A percentile compares a stretch with the other conserved stretches of the same genome.
Evolutionary conservation across 768 basidiomycete genomes (phyloP).

Genomic region (Antrodiella citrinella): DNA sequence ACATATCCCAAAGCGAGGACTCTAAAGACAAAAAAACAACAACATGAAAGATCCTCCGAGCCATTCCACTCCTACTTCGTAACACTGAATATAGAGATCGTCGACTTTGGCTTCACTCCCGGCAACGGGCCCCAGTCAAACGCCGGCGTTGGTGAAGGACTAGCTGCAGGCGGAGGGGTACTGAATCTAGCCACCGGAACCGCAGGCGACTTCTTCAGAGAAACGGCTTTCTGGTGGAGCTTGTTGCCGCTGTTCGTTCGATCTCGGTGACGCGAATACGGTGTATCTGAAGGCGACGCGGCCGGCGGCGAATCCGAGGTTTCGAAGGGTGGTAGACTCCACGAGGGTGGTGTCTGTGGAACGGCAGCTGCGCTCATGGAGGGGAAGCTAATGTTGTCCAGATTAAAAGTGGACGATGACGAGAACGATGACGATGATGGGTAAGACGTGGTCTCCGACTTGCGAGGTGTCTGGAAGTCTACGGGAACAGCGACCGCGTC

Average conservation of each 20-base stretch:
- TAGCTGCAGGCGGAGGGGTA: not conserved
- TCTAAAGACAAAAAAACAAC: not conserved
- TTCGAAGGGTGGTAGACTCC: slow-evolving; percentile 5
- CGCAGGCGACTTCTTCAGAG: slow-evolving; percentile 20
- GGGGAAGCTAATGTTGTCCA: not conserved
- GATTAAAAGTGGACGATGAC: not conserved
- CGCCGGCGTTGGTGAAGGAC: slow-evolving; percentile 17
- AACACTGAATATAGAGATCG: not conserved
- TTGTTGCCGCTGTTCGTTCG: slow-evolving; percentile 14
- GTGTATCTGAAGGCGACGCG: slow-evolving; percentile 6
- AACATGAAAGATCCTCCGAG: not conserved
- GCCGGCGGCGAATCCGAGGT: not conserved
- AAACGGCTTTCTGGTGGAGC: slow-evolving; percentile 28
- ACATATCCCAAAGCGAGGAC: not conserved
- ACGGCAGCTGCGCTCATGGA: not conserved
- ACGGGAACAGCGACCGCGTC: slow-evolving; percentile 16
- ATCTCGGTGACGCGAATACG: not conserved
- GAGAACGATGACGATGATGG: not conserved
- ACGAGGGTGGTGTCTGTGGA: slow-evolving; percentile 2
- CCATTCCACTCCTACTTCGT: not conserved
- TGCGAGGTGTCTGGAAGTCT: slow-evolving; percentile 23
- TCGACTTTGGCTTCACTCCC: slow-evolving; percentile 9
- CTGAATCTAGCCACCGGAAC: slow-evolving; percentile 2
- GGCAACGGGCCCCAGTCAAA: slow-evolving; percentile 65
- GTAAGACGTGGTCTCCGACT: slow-evolving; percentile 4